phyloP scores from a whole-genome alignment of 768 basidiomycete species.

The Erythrobasidium yunnanense region DNA sequence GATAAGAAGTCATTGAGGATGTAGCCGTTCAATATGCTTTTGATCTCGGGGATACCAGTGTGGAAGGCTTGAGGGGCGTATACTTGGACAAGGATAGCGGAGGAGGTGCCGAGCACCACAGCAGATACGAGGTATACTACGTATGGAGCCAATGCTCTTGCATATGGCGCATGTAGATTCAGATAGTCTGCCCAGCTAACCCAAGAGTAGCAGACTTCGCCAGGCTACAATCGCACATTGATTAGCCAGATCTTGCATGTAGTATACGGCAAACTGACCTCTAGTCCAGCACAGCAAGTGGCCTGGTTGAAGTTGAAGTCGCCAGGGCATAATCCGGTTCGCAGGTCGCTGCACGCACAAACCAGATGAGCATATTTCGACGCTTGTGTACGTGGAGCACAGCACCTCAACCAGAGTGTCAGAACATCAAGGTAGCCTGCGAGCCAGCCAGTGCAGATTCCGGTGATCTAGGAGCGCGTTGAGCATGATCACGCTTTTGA shows the following conservation, averaged over 20 bases:
- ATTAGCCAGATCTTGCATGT: neutral
- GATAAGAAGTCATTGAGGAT: slow-evolving; percentile 26
- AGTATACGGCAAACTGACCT: slow-evolving; percentile 26
- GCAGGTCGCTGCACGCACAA: slow-evolving; percentile 25
- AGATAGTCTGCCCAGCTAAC: slow-evolving; percentile 30
- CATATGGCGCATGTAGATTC: neutral
- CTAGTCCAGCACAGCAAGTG: slow-evolving; percentile 35
- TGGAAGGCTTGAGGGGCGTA: slow-evolving; percentile 36
- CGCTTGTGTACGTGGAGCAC: neutral
- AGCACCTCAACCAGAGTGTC: slow-evolving; percentile 32
- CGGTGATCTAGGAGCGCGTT: slow-evolving; percentile 17
- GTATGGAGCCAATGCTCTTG: slow-evolving; percentile 30
- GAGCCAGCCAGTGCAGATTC: slow-evolving; percentile 30
- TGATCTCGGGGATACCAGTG: slow-evolving; percentile 55
- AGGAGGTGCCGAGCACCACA: slow-evolving; percentile 32
- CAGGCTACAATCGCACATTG: slow-evolving; percentile 5
- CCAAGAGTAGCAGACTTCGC: slow-evolving; percentile 33
- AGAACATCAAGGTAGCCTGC: slow-evolving; percentile 35
- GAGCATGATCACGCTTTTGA: neutral
- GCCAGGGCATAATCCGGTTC: slow-evolving; percentile 34
- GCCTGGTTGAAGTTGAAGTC: slow-evolving; percentile 35
- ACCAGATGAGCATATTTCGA: neutral
- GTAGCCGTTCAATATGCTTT: slow-evolving; percentile 72
- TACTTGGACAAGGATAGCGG: slow-evolving; percentile 34
- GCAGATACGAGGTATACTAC: slow-evolving; percentile 32